Evolutionary conservation across 139 green algal species (phyloP), one percentile per base, ranked within the genome.

Genomic region (Diplosphaera chodatii): DNA sequence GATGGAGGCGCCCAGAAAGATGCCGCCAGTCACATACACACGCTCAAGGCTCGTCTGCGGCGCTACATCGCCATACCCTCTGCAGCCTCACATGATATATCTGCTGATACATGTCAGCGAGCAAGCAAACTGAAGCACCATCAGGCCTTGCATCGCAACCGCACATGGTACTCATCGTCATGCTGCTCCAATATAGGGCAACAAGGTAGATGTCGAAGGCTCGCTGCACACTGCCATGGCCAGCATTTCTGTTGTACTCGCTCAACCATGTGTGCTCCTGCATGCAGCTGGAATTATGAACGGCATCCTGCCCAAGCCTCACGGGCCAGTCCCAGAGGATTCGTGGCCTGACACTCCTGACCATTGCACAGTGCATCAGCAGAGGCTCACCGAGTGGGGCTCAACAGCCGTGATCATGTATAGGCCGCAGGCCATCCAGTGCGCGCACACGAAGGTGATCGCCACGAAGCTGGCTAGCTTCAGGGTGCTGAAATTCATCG

Each of bases 141-240:
- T n/a, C n/a, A n/a, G n/a, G n/a, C n/a, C n/a, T n/a, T n/a, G n/a
- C n/a, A n/a, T n/a, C n/a, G n/a, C n/a, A n/a, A n/a, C n/a, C n/a
- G n/a, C n/a, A n/a, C 21, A 92, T 86, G 1, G 84, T 92, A 1
- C 81, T 89, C 85, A 92, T 92, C 28, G 86, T 92, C 65, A 84
- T 89, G 63, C 87, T 83, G 6, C 78, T 78, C 86, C 86, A 92
- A 73, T 90, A 90, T 66, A 90, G 73, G 28, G 85, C 80, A 10
- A 85, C 85, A 16, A 83, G 74, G 70, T 92, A 92, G 22, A 67
- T 67, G 30, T 74, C 32, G 16, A 72, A 41, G 10, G 31, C 40
- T 20, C 30, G 18, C 33, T 78, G 30, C 25, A 64, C 82, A 22
- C 32, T 70, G 55, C 67, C 55, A 63, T 84, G 66, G 20, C 74